phyloP scores from a whole-genome alignment of 2,329 filamentous ascomycete species.

The Biscogniauxia sp. region DNA sequence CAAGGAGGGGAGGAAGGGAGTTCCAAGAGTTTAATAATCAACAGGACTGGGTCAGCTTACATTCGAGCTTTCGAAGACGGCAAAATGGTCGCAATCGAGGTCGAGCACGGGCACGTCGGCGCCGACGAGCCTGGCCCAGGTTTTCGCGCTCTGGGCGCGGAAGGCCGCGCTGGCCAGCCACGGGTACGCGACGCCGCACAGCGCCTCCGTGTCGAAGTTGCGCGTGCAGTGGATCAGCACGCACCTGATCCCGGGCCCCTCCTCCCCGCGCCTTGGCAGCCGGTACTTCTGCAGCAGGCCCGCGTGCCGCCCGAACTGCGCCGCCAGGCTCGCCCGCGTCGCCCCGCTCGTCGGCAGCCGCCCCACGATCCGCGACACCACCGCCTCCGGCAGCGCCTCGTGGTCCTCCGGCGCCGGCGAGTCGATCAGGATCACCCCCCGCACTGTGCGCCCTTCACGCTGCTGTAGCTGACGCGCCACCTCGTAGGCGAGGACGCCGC shows the following conservation, averaged over 20 bases:
- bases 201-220: slow-evolving; percentile 18
- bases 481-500: slow-evolving; percentile 50
- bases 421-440: slow-evolving; percentile 43
- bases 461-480: slow-evolving; percentile 39
- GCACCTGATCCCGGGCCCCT: slow-evolving; percentile 8
- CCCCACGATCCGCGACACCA: slow-evolving; percentile 13
- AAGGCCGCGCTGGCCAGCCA: slow-evolving; percentile 15
- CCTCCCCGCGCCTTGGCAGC: neutral
- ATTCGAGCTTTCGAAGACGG: slow-evolving; percentile 22
- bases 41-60: slow-evolving; percentile 7
- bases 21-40: no score
- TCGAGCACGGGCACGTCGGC: slow-evolving; percentile 23
- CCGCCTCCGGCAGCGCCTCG: slow-evolving; percentile 41
- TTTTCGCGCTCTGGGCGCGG: slow-evolving; percentile 3
- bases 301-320: slow-evolving; percentile 12
- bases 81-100: slow-evolving; percentile 31
- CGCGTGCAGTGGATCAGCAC: slow-evolving; percentile 21
- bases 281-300: slow-evolving; percentile 11
- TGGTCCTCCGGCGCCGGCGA: slow-evolving; percentile 44
- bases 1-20: no score
- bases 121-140: slow-evolving; percentile 27
- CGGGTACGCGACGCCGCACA: slow-evolving; percentile 21
- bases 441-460: slow-evolving; percentile 34
- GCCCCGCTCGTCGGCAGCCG: slow-evolving; percentile 4
- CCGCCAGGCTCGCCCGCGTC: neutral